Evolutionary conservation across 108 stramenopile genomes (phyloP).

Genomic region (Nitzschia sp.): DNA sequence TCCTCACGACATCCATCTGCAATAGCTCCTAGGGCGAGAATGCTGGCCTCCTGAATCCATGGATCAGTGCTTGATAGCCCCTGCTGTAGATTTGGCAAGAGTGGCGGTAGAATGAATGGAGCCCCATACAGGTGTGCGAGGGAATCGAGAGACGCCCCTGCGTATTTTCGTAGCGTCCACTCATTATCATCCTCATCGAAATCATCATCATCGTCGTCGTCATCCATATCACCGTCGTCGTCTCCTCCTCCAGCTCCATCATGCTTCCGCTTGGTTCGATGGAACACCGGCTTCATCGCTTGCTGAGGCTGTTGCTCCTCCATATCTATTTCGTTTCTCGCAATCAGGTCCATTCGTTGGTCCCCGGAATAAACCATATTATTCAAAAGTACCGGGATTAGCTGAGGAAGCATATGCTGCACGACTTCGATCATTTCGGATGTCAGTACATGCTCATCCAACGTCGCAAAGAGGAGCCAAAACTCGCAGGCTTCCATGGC

Average conservation of each 20-base stretch:
- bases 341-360: slow-evolving; percentile 68
- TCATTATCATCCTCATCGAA: slow-evolving; percentile 78
- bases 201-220: slow-evolving; percentile 64
- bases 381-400: slow-evolving; percentile 75
- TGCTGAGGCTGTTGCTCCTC: slow-evolving; percentile 42
- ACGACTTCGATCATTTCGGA: slow-evolving; percentile 66
- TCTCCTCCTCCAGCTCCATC: slow-evolving; percentile 33
- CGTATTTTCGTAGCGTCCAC: slow-evolving; percentile 88
- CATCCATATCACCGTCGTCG: slow-evolving; percentile 50
- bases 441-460: slow-evolving; percentile 59
- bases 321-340: slow-evolving; percentile 75
- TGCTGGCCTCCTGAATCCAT: slow-evolving; percentile 90
- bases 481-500: slow-evolving; percentile 91
- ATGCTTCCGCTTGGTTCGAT: slow-evolving; percentile 56
- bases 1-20: slow-evolving; percentile 86
- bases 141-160: slow-evolving; percentile 86
- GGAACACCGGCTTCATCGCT: slow-evolving; percentile 82
- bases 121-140: slow-evolving; percentile 75
- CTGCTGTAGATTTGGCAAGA: slow-evolving; percentile 80
- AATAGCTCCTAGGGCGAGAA: slow-evolving; percentile 88
- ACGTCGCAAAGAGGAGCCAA: slow-evolving; percentile 80
- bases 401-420: slow-evolving; percentile 49
- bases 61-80: slow-evolving; percentile 66
- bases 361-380: slow-evolving; percentile 87
- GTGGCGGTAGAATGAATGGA: slow-evolving; percentile 58